phyloP scores from a whole-genome alignment of 495 filamentous ascomycete genomes.

The Bacidia rubella region DNA sequence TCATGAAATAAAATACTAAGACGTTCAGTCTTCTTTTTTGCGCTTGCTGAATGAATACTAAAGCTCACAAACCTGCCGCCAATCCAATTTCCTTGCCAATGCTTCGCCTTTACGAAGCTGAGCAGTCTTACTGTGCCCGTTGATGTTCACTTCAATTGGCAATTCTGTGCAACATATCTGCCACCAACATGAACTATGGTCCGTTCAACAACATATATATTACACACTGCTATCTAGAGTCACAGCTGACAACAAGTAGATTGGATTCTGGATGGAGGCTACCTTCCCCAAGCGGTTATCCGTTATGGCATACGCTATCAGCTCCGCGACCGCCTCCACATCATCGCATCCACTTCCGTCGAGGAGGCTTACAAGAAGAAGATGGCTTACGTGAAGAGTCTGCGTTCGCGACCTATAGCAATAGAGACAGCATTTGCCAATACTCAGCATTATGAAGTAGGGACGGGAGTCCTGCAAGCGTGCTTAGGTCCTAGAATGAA shows the following conservation, averaged over 20 bases:
- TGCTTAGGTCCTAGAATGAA: constrained; percentile 52
- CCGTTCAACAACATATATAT: not conserved
- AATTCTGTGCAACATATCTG: too few relatives aligned
- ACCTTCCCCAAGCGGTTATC: constrained; percentile 43
- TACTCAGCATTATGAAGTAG: constrained; percentile 55
- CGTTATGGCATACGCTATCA: constrained; percentile 32
- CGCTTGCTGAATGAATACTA: too few relatives aligned
- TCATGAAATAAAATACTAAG: constrained; percentile 6
- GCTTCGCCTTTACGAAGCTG: too few relatives aligned
- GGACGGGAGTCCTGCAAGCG: constrained; percentile 40
- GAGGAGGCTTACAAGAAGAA: constrained; percentile 36
- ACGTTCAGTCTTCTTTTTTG: not conserved
- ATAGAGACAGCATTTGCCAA: constrained; percentile 48
- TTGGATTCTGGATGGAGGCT: constrained; percentile 44
- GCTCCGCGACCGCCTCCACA: constrained; percentile 35
- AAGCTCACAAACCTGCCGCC: too few relatives aligned
- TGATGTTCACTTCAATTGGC: too few relatives aligned
- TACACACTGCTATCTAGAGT: not conserved
- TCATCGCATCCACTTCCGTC: constrained; percentile 33
- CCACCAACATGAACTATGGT: constrained; percentile 27
- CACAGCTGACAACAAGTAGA: constrained; percentile 18
- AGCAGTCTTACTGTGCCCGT: too few relatives aligned
- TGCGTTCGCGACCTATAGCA: constrained; percentile 44
- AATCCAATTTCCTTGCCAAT: too few relatives aligned
- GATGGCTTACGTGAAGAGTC: constrained; percentile 40